These are phyloP conservation scores for Trametes pubescens DNA, from an alignment of 1,284 basidiomycete species.

Conservation along the genomic window DNA sequence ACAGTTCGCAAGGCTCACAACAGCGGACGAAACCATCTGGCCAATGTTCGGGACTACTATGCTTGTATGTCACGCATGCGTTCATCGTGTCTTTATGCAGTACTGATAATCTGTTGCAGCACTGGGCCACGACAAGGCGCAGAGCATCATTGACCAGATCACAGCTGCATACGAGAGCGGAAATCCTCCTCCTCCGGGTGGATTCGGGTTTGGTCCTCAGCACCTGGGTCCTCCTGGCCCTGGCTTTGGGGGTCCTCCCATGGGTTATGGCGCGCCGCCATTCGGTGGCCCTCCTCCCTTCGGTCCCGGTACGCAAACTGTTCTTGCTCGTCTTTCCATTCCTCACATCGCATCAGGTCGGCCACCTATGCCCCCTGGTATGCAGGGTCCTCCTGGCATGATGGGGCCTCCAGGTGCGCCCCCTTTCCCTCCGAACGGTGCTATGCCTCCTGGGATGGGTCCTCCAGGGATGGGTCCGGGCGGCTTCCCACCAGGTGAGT, in stretches of 20 bases:
- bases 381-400: slow-evolving; percentile 55
- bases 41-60: slow-evolving; percentile 98
- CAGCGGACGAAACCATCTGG: slow-evolving; percentile 94
- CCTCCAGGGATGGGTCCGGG: slow-evolving; percentile 47
- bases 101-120: slow-evolving; percentile 55
- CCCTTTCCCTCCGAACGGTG: slow-evolving; percentile 45
- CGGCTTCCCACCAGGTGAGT: slow-evolving; percentile 40
- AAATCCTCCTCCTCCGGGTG: slow-evolving; percentile 84
- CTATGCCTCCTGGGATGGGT: slow-evolving; percentile 44
- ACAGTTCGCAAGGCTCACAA: slow-evolving; percentile 98
- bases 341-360: slow-evolving; percentile 49
- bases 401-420: slow-evolving; percentile 54
- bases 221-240: slow-evolving; percentile 58
- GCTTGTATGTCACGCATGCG: slow-evolving; percentile 66
- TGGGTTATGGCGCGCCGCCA: slow-evolving; percentile 54
- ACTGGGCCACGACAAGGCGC: slow-evolving; percentile 95
- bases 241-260: slow-evolving; percentile 57
- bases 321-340: slow-evolving; percentile 8
- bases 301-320: slow-evolving; percentile 48
- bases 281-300: slow-evolving; percentile 54
- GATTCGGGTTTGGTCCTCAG: slow-evolving; percentile 82
- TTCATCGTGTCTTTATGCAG: background rate
- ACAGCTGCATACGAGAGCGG: slow-evolving; percentile 89
- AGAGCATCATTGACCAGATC: slow-evolving; percentile 96
- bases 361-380: slow-evolving; percentile 75